Conservation (phyloP, 2,329 filamentous ascomycete genomes). For the Sphaerulina vaccinii region DNA sequence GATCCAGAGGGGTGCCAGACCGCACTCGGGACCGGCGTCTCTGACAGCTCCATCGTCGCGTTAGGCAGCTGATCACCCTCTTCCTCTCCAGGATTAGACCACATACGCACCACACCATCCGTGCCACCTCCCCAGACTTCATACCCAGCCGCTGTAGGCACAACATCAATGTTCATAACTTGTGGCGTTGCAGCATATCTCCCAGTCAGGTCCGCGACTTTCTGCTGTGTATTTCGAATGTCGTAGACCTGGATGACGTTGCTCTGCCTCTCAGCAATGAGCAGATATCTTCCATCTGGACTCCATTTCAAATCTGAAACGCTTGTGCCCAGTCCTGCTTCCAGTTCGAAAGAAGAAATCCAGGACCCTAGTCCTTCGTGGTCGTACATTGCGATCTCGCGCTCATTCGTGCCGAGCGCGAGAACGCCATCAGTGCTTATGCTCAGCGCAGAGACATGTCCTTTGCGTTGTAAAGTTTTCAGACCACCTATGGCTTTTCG, state of each 20-base stretch:
- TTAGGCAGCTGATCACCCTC: conserved; percentile 45
- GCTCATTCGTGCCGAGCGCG: conserved; percentile 58
- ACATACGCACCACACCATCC: conserved; percentile 52
- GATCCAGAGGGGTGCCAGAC: conserved; percentile 49
- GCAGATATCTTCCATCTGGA: conserved; percentile 57
- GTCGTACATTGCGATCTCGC: conserved; percentile 58
- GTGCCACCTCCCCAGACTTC: conserved; percentile 61
- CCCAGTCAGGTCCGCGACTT: conserved; percentile 51
- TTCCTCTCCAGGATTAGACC: conserved; percentile 46
- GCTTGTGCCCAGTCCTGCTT: conserved; percentile 48
- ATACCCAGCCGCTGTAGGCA: conserved; percentile 41
- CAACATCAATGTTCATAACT: conserved; percentile 56
- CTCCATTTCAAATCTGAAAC: conserved; percentile 59
- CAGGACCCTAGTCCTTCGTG: conserved; percentile 49
- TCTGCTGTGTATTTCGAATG: conserved; percentile 53
- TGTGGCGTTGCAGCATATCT: conserved; percentile 52
- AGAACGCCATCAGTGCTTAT: conserved; percentile 50
- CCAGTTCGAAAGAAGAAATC: conserved; percentile 49
- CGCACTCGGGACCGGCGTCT: conserved; percentile 48
- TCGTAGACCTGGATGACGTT: conserved; percentile 59
- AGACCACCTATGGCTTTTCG: conserved; percentile 36
- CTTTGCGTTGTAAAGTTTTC: conserved; percentile 54
- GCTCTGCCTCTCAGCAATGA: conserved; percentile 57
- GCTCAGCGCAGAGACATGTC: conserved; percentile 54
- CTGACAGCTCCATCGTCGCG: conserved; percentile 46